Evolutionary conservation across 2,329 filamentous ascomycete genomes (phyloP).

Genomic region (Coniochaeta hoffmannii): DNA sequence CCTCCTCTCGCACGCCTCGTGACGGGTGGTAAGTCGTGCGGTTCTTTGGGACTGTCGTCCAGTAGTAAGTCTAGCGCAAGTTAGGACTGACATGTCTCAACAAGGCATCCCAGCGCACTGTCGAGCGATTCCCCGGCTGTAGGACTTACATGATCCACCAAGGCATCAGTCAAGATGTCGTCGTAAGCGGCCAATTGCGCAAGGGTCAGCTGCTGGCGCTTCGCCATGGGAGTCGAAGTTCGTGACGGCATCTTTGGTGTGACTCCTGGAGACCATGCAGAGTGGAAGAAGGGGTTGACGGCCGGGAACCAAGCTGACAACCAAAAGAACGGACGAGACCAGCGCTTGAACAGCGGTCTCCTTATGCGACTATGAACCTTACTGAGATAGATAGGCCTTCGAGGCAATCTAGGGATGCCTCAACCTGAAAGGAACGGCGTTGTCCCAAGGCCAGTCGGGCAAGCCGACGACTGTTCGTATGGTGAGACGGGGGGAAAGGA

Average conservation of each 20-base stretch:
- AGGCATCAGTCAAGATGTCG: conserved; percentile 88
- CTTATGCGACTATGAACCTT: not conserved
- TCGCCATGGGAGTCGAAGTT: conserved; percentile 20
- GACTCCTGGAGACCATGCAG: not conserved
- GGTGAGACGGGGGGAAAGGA: not conserved
- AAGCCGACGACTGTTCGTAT: not conserved
- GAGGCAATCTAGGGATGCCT: not conserved
- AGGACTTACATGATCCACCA: conserved; percentile 81
- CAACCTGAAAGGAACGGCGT: not conserved
- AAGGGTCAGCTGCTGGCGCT: conserved; percentile 72
- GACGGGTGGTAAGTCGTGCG: conserved; percentile 77
- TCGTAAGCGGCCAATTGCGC: conserved; percentile 88
- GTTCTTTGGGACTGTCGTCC: conserved; percentile 95
- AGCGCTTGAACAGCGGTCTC: not conserved
- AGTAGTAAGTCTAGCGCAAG: conserved; percentile 72
- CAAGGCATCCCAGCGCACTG: not conserved
- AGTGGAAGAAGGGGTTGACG: not conserved
- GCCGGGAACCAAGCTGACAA: not conserved
- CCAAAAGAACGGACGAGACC: not conserved
- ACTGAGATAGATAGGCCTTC: not conserved
- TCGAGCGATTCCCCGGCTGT: not conserved
- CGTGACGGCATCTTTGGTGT: conserved; percentile 8
- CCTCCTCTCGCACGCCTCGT: conserved; percentile 64
- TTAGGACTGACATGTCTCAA: conserved; percentile 5
- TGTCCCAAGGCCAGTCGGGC: not conserved